Base-by-base conservation (phyloP, 1,284 basidiomycete genomes). In the Ustilago sp. region DNA sequence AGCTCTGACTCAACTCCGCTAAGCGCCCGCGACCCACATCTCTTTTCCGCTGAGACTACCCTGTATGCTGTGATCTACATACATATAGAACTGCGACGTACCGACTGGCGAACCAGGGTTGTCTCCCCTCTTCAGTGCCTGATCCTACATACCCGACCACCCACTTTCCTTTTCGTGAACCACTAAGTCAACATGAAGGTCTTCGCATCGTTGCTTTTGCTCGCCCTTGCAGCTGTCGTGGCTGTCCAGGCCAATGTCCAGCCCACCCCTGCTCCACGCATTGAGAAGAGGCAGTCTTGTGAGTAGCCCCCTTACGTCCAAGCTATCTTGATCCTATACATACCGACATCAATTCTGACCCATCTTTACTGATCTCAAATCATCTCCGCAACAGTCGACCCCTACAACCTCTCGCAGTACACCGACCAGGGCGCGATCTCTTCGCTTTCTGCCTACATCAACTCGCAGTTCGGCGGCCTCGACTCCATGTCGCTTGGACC, bases 371-470 rank as follows among this genome's bases (percentile, higher is more conserved):
- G 12, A 28, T 11, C 11, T 23, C 32, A 11, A 15, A 17, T 19
- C n/a, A 1, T 45, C 17, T 45, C 11, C 38, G 15, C 31, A 47
- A 28, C 51, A 74, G 71, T 74, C 53, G 63, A 74, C 59, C 71
- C 71, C 2, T 55, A 68, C 71, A 65, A 74, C 59, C 43, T 65
- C 34, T 61, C 62, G 32, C 71, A 74, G 51, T 74, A 69, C 67
- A 74, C 72, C 32, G 63, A 74, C 56, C 15, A 19, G 0, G 67
- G 12, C 0, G 72, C 67, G 12, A 47, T 74, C 57, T 45, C 59
- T 4, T 74, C 72, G 48, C 67, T 74, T 19, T 74, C 72, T 28
- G 4, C 31, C 17, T 66, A 53, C 55, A 59, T 74, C 36, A 56
- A n/a, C 53, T 59, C 62, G 23, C 41, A 69, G 9, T 74, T 69